These are phyloP conservation scores for Penicillium decumbens DNA, from an alignment of 2,329 filamentous ascomycete species.

Conservation along the genomic window DNA sequence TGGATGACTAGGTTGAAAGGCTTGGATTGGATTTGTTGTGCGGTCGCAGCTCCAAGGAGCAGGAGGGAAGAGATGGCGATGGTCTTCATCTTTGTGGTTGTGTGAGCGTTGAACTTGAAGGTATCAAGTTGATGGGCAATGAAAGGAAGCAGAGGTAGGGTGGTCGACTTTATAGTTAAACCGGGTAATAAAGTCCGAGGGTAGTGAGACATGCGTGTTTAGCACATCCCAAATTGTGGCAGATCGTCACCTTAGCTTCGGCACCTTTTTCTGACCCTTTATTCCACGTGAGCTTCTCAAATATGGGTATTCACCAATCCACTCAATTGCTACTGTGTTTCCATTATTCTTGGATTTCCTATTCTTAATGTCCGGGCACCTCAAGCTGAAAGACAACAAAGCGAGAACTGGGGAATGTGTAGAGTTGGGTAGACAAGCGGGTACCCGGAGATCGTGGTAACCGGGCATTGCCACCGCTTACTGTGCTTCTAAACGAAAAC, in stretches of 20 bases:
- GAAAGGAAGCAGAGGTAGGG: background rate
- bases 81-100: slow-evolving; percentile 8
- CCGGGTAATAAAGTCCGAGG: slow-evolving; percentile 1
- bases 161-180: background rate
- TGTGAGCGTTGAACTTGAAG: background rate
- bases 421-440: background rate
- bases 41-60: slow-evolving; percentile 8
- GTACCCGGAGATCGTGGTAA: background rate
- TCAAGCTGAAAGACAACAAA: background rate
- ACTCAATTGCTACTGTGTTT: background rate
- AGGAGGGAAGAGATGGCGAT: slow-evolving; percentile 9
- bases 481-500: background rate
- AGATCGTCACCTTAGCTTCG: slow-evolving; percentile 8
- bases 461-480: background rate
- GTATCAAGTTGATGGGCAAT: background rate
- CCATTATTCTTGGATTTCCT: too few relatives aligned
- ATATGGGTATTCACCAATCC: too few relatives aligned
- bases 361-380: background rate
- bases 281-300: background rate
- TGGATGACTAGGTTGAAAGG: slow-evolving; percentile 44
- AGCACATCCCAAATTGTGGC: slow-evolving; percentile 7
- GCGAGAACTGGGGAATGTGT: background rate
- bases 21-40: slow-evolving; percentile 34
- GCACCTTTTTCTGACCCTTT: background rate
- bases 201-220: slow-evolving; percentile 10